A percentile compares a stretch with the other conserved stretches of the same genome.
Conservation (phyloP, 1,284 basidiomycete species). For the Sanghuangporus sanghuang region DNA sequence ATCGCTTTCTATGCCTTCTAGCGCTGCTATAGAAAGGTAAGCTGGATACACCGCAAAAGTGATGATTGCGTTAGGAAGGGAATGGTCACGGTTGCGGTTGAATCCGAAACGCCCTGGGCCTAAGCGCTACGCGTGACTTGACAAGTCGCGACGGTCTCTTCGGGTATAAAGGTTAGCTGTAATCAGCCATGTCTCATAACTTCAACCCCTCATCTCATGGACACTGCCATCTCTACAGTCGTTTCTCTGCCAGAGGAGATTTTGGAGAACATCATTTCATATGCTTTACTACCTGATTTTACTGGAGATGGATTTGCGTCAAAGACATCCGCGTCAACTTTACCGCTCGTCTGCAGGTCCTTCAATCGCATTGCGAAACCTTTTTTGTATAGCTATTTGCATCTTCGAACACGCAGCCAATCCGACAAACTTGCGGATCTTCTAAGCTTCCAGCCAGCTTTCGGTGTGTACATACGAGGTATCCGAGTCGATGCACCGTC, state of each 20-base stretch:
- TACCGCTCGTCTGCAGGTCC: slow-evolving; percentile 41
- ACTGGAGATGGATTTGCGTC: slow-evolving; percentile 15
- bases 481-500: slow-evolving; percentile 34
- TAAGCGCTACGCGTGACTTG: background rate
- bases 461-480: slow-evolving; percentile 35
- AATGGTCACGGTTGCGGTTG: background rate
- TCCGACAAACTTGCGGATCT: slow-evolving; percentile 35
- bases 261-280: slow-evolving; percentile 44
- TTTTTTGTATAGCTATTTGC: slow-evolving; percentile 44
- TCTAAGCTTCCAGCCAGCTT: slow-evolving; percentile 30
- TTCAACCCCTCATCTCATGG: background rate
- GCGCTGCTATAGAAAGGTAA: background rate
- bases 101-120: no score
- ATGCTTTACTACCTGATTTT: slow-evolving; percentile 29
- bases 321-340: slow-evolving; percentile 28
- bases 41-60: background rate
- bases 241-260: slow-evolving; percentile 43
- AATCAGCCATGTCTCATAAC: background rate
- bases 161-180: background rate
- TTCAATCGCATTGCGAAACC: slow-evolving; percentile 50
- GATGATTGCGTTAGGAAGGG: background rate
- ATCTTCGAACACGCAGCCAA: slow-evolving; percentile 34
- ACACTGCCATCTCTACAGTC: background rate
- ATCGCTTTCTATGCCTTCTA: background rate
- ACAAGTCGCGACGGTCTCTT: background rate